phyloP scores from a whole-genome alignment of 176 grass and related monocot genomes.

The Alopecurus myosuroides region DNA sequence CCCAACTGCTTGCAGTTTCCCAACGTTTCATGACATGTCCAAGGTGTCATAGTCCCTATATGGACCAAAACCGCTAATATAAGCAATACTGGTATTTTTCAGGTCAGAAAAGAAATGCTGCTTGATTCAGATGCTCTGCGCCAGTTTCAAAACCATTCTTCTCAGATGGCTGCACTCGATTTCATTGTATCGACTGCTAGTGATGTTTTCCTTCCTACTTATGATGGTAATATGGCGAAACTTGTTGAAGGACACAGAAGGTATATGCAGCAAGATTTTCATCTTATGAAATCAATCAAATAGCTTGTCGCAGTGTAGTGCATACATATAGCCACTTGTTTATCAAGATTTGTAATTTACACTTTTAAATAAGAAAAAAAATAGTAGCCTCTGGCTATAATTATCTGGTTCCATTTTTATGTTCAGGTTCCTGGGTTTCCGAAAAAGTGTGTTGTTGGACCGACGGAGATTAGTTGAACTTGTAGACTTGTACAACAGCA shows the following conservation, averaged over 20 bases:
- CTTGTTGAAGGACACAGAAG: constrained; percentile 91
- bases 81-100: constrained; percentile 32
- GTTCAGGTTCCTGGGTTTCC: constrained; percentile 63
- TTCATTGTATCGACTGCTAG: constrained; percentile 91
- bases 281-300: constrained; percentile 10
- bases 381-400: not conserved
- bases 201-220: constrained; percentile 86
- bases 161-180: constrained; percentile 97
- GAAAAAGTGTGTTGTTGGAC: constrained; percentile 68
- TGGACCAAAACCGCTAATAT: not conserved
- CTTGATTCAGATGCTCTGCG: constrained; percentile 51
- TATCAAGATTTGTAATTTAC: not conserved
- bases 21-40: not conserved
- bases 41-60: not conserved
- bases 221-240: constrained; percentile 93
- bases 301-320: constrained; percentile 7
- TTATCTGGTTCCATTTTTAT: not conserved
- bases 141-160: constrained; percentile 92
- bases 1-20: not conserved
- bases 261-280: constrained; percentile 20
- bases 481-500: constrained; percentile 60
- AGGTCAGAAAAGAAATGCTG: constrained; percentile 93
- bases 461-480: constrained; percentile 63
- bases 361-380: not conserved
- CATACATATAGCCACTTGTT: not conserved